These are phyloP conservation scores for Colletotrichum abscissum DNA, from an alignment of 2,329 filamentous ascomycete species.

Conservation along the genomic window DNA sequence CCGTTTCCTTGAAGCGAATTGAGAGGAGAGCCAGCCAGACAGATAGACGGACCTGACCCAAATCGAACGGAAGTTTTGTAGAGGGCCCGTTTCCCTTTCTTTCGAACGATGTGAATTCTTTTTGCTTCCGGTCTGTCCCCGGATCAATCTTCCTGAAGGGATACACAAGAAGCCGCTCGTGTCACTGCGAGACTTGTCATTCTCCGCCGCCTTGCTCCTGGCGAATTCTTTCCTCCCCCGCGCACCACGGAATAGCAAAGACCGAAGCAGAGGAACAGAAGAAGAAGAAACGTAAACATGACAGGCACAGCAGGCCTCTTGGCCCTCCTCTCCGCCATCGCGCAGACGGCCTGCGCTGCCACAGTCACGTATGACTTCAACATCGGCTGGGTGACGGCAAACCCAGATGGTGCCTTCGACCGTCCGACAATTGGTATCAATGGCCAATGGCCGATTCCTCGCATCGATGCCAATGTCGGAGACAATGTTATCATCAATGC, in stretches of 20 bases:
- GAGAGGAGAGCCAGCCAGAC: too few species aligned
- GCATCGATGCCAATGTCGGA: constrained; percentile 71
- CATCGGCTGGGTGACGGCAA: constrained; percentile 76
- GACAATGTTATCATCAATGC: constrained; percentile 71
- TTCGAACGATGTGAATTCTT: background rate
- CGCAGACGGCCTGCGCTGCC: constrained; percentile 40
- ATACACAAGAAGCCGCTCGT: background rate
- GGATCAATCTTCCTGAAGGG: background rate
- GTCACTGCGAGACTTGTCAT: background rate
- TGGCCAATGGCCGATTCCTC: constrained; percentile 78
- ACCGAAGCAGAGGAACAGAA: background rate
- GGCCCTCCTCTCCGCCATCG: constrained; percentile 25
- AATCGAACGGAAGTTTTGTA: background rate
- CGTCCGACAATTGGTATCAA: constrained; percentile 83
- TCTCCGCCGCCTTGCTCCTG: background rate
- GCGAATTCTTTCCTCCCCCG: background rate
- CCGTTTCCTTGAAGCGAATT: constrained; percentile 5
- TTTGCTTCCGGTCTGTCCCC: background rate
- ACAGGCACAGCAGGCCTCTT: constrained; percentile 3
- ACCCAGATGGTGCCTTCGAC: constrained; percentile 75
- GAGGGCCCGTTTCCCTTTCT: background rate
- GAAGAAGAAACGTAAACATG: background rate
- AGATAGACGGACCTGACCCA: background rate
- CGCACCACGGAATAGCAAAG: background rate
- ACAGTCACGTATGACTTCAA: constrained; percentile 73